Base-by-base conservation (phyloP, 2,329 filamentous ascomycete species). In the Alternaria novae-zelandiae region DNA sequence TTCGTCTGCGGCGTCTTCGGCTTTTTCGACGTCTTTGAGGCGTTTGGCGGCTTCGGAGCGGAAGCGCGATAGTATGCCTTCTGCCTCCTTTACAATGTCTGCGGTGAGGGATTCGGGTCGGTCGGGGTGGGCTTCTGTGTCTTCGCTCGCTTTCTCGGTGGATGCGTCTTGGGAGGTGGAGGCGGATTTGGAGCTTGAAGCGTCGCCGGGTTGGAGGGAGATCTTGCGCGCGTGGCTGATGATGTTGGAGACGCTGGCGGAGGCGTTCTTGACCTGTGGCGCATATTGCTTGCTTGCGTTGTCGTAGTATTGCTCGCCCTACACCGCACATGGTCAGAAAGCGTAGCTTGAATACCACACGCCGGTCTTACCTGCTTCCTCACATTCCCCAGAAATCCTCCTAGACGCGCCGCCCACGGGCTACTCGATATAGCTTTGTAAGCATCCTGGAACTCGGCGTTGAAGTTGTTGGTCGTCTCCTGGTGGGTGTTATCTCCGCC, bases 1-100 rank as follows among this genome's bases (percentile, higher is more conserved):
- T 80, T 98, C 96, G 78, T 99, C 96, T 8, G 96, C 96, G 5
- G 95, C 95, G 76, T 98, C 95, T 81, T 99, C 96, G 12, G 95
- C 96, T 71, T 89, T 89, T 76, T 97, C 92, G 20, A 98, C 90
- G 63, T 97, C 93, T 75, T 93, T 96, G 63, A 98, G 83, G 51
- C 93, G 88, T 81, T 93, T 94, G 25, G 92, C 85, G 5, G 94
- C 94, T 81, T 96, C 92, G 20, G 85, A 82, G 61, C 89, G 88
- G 78, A 98, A 88, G 47, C 91, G 88, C 6, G 91, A 88, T 28
- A 98, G 88, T 62, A 97, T 90, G 11, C 89, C 83, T 59, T 88
- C 86, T 7, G 86, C 86, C 70, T 87, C 85, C 61, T 84, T 84
- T 60, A 85, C 81, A 36, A 86, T 85, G 68, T 86, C 83, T 51